Base-by-base conservation (phyloP, 2,329 filamentous ascomycete genomes). In the Metarhizium robertsii region DNA sequence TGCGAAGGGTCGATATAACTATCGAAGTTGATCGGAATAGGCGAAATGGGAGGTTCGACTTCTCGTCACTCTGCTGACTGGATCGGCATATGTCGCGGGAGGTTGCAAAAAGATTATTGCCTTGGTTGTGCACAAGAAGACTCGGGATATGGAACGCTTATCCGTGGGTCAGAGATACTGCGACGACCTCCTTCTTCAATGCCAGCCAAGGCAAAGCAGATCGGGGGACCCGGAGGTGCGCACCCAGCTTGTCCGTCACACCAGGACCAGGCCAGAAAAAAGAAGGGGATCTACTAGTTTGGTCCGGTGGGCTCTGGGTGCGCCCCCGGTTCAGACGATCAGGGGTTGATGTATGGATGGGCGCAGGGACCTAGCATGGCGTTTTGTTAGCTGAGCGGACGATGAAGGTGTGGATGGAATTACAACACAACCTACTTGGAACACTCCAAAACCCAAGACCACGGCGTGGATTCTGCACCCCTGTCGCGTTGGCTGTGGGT, bases 211-310 rank as follows among this genome's bases (percentile, higher is more conserved):
- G 29, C 25, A 43, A 50, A 38, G 38, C 46, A 49, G 46, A 56
- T 56, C 43, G 52, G 55, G 47, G 42, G 36, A 43, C 46, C 32
- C 36, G 47, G 38, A 20, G 47, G 42, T 25, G 25, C 25, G 25
- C 25, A 25, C 25, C 25, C 20, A 34, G 32, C 32, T 11, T 34
- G 32, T 8, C 32, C 32, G 32, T 34, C 32, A 8, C 32, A 34
- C 32, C 32, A 34, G 32, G 32, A 34, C 32, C 32, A 34, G 32
- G 32, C 32, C 32, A 13, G 18, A 43, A 48, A 54, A 56, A 54
- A 54, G 42, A 48, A 54, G 47, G 47, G 47, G 46, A 56, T 56
- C 55, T 54, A 20, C 48, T 57, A 52, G 52, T 54, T 52, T 42
- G 52, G 38, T 36, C 29, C 34, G 36, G 38, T 56, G 45, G 8